A percentile compares a stretch with the other conserved stretches of the same genome.
Evolutionary conservation across 805 yeast species (phyloP).

Genomic region (Nakazawaea wickerhamii): DNA sequence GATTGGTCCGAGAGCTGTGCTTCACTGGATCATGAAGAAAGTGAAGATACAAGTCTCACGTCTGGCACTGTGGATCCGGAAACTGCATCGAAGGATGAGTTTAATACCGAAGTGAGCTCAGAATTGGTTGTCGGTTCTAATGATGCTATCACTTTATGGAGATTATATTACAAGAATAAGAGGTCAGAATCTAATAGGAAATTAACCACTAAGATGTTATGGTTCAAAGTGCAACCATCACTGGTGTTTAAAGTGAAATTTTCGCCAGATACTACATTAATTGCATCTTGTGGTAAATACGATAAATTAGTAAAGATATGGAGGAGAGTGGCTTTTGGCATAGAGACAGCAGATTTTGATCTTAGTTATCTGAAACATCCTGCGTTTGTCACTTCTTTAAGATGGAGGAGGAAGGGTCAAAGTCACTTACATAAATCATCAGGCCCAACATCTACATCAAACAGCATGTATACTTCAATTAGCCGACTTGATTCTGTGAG

Average conservation of each 20-base stretch:
- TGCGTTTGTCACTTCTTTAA: constrained; percentile 44
- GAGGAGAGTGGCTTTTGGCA: constrained; percentile 67
- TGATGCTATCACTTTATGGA: constrained; percentile 46
- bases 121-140: constrained; percentile 63
- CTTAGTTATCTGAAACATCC: constrained; percentile 66
- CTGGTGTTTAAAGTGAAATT: constrained; percentile 54
- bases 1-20: constrained; percentile 32
- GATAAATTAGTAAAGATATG: constrained; percentile 73
- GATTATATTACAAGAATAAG: constrained; percentile 27
- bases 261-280: constrained; percentile 61
- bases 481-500: constrained; percentile 28
- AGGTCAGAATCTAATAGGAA: constrained; percentile 16
- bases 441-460: constrained; percentile 9
- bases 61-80: neutral
- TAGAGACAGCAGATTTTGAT: constrained; percentile 60
- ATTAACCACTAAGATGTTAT: constrained; percentile 25
- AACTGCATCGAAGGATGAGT: constrained; percentile 26
- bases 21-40: constrained; percentile 21
- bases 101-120: constrained; percentile 30
- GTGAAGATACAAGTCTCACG: neutral
- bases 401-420: constrained; percentile 42
- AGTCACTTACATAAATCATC: neutral
- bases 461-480: neutral
- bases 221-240: constrained; percentile 51
- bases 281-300: constrained; percentile 57